Evolutionary conservation across 176 grass and related monocot genomes (phyloP).

Genomic region (Typha latifolia): DNA sequence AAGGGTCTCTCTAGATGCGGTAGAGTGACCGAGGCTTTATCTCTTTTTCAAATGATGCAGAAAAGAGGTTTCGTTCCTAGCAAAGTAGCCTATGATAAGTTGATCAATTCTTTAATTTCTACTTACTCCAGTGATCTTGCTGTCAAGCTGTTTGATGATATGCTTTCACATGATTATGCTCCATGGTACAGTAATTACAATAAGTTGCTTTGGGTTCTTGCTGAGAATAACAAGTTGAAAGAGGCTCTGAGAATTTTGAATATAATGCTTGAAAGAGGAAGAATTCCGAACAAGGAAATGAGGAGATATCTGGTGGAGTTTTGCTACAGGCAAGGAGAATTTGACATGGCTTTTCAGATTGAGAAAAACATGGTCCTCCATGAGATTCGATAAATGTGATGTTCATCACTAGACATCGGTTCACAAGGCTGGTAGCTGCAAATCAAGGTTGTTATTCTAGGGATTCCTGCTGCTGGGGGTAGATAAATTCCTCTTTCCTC

Average conservation of each 20-base stretch:
- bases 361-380: slow-evolving; percentile 6
- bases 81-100: slow-evolving; percentile 24
- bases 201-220: slow-evolving; percentile 5
- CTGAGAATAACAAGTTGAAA: slow-evolving; percentile 11
- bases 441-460: background rate
- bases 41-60: slow-evolving; percentile 36
- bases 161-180: slow-evolving; percentile 20
- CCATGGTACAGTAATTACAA: slow-evolving; percentile 3
- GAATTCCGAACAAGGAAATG: background rate
- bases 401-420: background rate
- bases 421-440: background rate
- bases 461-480: background rate
- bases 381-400: background rate
- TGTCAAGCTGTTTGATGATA: slow-evolving; percentile 20
- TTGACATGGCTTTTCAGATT: slow-evolving; percentile 17
- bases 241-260: slow-evolving; percentile 15
- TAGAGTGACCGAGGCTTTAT: slow-evolving; percentile 20
- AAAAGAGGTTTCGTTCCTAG: slow-evolving; percentile 29
- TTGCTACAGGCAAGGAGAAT: slow-evolving; percentile 8
- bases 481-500: background rate
- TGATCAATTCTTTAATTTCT: slow-evolving; percentile 20
- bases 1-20: slow-evolving; percentile 14
- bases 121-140: slow-evolving; percentile 16
- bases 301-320: slow-evolving; percentile 8
- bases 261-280: slow-evolving; percentile 19